These are phyloP conservation scores for Plectranthus barbatus DNA, from an alignment of 257 asterid genomes.

Conservation along the genomic window DNA sequence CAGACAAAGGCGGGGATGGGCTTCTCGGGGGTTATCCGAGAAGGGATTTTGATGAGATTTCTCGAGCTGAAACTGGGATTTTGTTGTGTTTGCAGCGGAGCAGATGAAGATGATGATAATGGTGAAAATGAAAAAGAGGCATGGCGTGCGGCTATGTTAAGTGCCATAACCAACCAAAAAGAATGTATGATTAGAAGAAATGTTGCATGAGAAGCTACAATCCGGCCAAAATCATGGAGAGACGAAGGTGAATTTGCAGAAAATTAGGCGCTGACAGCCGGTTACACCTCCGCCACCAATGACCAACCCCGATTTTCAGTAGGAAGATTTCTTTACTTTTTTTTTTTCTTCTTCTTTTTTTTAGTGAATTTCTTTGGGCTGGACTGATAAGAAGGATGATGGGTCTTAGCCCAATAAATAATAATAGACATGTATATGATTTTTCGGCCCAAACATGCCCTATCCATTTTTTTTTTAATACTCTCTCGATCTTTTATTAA, in stretches of 20 bases:
- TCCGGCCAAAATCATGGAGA: slow-evolving; percentile 7
- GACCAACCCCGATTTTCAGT: background rate
- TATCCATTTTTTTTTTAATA: too few species aligned
- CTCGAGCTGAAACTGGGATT: slow-evolving; percentile 9
- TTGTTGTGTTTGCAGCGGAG: slow-evolving; percentile 14
- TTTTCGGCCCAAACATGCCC: too few species aligned
- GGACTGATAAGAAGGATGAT: background rate
- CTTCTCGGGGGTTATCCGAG: background rate
- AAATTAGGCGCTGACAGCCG: background rate
- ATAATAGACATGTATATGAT: too few species aligned
- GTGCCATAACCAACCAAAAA: slow-evolving; percentile 21
- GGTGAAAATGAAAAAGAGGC: slow-evolving; percentile 16
- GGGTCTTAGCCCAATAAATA: background rate
- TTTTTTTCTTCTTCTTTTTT: background rate
- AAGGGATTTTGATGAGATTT: background rate
- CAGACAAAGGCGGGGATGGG: slow-evolving; percentile 14
- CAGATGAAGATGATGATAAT: slow-evolving; percentile 13
- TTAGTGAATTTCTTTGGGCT: background rate
- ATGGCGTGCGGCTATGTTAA: slow-evolving; percentile 19
- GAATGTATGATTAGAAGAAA: background rate
- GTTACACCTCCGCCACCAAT: background rate
- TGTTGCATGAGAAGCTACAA: background rate
- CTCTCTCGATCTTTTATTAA: too few species aligned
- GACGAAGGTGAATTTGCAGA: background rate
- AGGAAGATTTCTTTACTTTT: background rate